Evolutionary conservation across 169 alveolate species (phyloP).

Genomic region (Miamiensis avidus): DNA sequence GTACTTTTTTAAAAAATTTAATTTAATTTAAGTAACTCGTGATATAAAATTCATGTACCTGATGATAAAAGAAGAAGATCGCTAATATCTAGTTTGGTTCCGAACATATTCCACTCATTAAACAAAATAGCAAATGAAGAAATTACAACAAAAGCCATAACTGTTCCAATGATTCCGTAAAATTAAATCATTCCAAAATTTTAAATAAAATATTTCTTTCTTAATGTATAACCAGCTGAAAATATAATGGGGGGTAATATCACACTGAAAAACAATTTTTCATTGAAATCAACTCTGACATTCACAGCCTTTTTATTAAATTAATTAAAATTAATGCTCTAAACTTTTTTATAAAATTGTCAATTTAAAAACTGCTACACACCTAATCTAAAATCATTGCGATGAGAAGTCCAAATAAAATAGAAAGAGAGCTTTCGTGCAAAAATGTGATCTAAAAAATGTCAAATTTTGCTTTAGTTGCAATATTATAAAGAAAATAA

Average conservation of each 20-base stretch:
- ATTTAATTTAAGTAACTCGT: neutral
- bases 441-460: neutral
- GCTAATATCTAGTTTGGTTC: neutral
- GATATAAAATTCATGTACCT: neutral
- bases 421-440: neutral
- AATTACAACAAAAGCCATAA: neutral
- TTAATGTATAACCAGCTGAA: neutral
- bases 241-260: neutral
- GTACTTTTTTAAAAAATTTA: constrained; percentile 35
- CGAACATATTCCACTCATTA: neutral
- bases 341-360: too few species aligned
- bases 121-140: neutral
- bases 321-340: too few species aligned
- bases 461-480: too few species aligned
- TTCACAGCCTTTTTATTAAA: neutral
- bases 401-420: neutral
- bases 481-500: too few species aligned
- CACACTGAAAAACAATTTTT: neutral
- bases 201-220: neutral
- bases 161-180: neutral
- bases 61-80: neutral
- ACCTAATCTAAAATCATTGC: neutral
- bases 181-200: neutral
- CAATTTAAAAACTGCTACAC: too few species aligned
- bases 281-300: neutral